phyloP scores from a whole-genome alignment of 441 rosid genomes.

The Gossypium laxum region DNA sequence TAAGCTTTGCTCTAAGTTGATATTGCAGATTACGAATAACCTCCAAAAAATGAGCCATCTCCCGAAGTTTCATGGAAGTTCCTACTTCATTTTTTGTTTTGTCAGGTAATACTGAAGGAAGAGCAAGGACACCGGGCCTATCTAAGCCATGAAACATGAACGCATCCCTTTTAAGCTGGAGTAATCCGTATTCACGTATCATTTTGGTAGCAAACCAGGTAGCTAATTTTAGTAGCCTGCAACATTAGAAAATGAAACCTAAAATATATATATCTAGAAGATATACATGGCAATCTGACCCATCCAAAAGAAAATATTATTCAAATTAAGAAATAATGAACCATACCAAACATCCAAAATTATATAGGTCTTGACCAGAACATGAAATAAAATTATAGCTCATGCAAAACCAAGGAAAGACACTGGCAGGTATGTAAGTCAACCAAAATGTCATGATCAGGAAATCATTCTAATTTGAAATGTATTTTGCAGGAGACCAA shows the following conservation, averaged over 20 bases:
- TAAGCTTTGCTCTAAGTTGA: constrained; percentile 54
- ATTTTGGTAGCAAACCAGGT: constrained; percentile 74
- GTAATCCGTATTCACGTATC: constrained; percentile 64
- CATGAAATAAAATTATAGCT: not conserved
- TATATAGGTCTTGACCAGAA: not conserved
- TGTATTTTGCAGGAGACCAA: constrained; percentile 1
- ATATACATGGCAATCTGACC: not conserved
- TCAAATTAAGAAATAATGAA: not conserved
- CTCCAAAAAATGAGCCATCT: constrained; percentile 83
- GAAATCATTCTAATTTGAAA: not conserved
- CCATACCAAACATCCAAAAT: constrained; percentile 1
- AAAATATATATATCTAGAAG: constrained; percentile 3
- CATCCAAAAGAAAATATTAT: not conserved
- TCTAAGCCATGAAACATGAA: constrained; percentile 31
- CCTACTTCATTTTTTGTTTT: constrained; percentile 30
- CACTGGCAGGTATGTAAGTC: not conserved
- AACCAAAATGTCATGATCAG: constrained; percentile 1
- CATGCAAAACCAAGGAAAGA: constrained; percentile 10
- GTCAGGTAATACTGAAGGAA: constrained; percentile 43
- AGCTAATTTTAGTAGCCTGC: constrained; percentile 79
- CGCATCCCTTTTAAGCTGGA: constrained; percentile 47
- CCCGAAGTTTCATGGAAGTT: constrained; percentile 50
- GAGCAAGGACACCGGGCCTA: constrained; percentile 35
- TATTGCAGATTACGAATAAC: constrained; percentile 66
- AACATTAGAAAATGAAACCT: constrained; percentile 15